Percentiles rank a stretch among this genome's conserved stretches.
These are phyloP conservation scores for Fusarium proliferatum DNA, from an alignment of 2,329 filamentous ascomycete genomes.

Conservation along the genomic window DNA sequence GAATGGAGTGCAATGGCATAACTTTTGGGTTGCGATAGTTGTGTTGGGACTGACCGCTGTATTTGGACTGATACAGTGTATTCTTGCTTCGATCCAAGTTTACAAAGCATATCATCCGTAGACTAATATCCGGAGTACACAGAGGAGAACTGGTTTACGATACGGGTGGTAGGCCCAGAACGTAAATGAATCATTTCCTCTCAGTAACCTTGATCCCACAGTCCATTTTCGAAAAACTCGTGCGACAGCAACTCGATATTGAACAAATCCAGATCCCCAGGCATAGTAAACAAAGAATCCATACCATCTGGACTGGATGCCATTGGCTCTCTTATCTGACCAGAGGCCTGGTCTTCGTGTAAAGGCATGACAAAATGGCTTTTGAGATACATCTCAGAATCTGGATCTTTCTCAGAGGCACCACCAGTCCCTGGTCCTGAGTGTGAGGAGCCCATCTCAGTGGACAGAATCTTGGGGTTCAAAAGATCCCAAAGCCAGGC, in stretches of 20 bases:
- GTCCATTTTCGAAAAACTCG: background rate
- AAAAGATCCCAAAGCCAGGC: background rate
- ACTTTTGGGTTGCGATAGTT: background rate
- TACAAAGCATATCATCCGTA: background rate
- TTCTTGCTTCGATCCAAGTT: background rate
- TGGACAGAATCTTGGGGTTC: rapidly evolving
- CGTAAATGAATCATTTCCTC: rapidly evolving
- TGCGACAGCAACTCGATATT: background rate
- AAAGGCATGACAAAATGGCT: background rate
- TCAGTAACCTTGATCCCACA: background rate
- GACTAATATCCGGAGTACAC: background rate
- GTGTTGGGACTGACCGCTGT: background rate
- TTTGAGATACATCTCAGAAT: background rate
- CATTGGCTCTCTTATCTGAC: rapidly evolving
- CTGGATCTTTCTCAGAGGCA: background rate
- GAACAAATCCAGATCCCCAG: background rate
- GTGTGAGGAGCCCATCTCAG: rapidly evolving
- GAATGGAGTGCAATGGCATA: background rate
- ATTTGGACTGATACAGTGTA: background rate
- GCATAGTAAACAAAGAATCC: background rate
- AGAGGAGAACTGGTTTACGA: too few relatives aligned
- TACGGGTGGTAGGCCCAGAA: background rate
- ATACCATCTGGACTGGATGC: background rate
- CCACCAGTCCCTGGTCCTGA: rapidly evolving
- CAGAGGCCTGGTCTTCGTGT: background rate